phyloP scores from a whole-genome alignment of 805 yeast species.

The Alloascoidea africana region DNA sequence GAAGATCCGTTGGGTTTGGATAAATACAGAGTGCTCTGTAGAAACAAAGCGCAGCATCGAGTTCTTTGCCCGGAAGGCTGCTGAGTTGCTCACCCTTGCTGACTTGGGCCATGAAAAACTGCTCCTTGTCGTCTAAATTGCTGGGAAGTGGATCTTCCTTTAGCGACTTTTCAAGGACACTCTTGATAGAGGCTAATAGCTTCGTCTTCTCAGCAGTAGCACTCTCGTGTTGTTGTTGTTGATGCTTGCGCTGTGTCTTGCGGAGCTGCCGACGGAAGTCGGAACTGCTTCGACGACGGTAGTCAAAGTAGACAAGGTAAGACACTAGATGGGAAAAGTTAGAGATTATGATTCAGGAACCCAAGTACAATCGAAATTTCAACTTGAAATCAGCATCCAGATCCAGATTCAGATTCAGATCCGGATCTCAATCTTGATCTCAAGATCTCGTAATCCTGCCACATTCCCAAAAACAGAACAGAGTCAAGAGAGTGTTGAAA shows the following conservation, averaged over 20 bases:
- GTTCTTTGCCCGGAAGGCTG: conserved; percentile 42
- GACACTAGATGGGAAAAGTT: conserved; percentile 12
- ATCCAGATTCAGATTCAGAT: not conserved
- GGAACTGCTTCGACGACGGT: conserved; percentile 69
- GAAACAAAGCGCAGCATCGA: conserved; percentile 79
- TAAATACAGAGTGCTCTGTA: conserved; percentile 88
- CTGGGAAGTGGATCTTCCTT: conserved; percentile 63
- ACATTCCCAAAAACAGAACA: too few species aligned
- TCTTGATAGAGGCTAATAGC: conserved; percentile 39
- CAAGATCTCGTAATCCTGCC: too few species aligned
- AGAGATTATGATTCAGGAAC: not conserved
- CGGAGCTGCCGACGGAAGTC: conserved; percentile 70
- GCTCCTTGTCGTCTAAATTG: conserved; percentile 53
- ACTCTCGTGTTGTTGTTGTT: conserved; percentile 37
- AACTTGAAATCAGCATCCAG: not conserved
- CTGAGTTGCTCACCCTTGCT: conserved; percentile 75
- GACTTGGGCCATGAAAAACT: conserved; percentile 69
- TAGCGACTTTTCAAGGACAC: conserved; percentile 48
- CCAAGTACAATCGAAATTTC: conserved; percentile 2
- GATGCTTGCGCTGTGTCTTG: conserved; percentile 45
- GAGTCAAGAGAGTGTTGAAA: too few species aligned
- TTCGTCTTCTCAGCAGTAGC: conserved; percentile 45
- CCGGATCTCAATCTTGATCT: too few species aligned
- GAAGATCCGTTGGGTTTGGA: conserved; percentile 88
- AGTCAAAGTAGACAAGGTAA: conserved; percentile 84